Percentiles rank a stretch among this genome's conserved stretches.
These are phyloP conservation scores for Aulographum hederae DNA, from an alignment of 2,329 filamentous ascomycete genomes.

Conservation along the genomic window DNA sequence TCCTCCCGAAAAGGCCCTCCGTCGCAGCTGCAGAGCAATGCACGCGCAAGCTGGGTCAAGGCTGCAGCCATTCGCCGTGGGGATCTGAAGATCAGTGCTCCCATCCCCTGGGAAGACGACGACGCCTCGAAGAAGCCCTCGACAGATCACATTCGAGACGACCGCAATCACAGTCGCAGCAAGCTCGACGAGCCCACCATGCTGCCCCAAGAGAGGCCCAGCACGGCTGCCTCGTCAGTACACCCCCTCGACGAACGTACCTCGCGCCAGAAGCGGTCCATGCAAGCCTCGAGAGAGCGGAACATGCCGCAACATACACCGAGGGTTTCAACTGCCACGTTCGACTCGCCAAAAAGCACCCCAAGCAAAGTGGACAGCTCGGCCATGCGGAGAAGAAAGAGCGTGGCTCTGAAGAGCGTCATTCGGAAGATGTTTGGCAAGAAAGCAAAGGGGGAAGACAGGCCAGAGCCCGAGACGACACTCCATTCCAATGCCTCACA, in stretches of 20 bases:
- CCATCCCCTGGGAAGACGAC: slow-evolving; percentile 4
- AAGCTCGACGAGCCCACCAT: slow-evolving; percentile 1
- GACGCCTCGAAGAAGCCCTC: not conserved
- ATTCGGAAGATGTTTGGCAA: too few relatives aligned
- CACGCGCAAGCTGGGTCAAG: not conserved
- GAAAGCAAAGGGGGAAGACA: too few relatives aligned
- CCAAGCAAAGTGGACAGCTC: too few relatives aligned
- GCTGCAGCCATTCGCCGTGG: slow-evolving; percentile 5
- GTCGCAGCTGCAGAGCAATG: not conserved
- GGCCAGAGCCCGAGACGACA: too few relatives aligned
- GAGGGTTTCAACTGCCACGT: too few relatives aligned
- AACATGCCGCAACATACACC: too few relatives aligned
- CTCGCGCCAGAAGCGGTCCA: not conserved
- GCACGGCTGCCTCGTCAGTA: not conserved
- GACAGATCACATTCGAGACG: not conserved
- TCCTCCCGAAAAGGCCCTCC: too few relatives aligned
- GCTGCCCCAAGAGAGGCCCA: not conserved
- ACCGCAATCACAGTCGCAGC: not conserved
- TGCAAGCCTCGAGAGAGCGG: too few relatives aligned
- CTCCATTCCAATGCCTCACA: too few relatives aligned
- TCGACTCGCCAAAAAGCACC: too few relatives aligned
- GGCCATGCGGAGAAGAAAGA: too few relatives aligned
- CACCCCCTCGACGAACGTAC: not conserved
- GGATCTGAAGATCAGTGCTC: slow-evolving; percentile 4
- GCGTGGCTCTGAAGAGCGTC: too few relatives aligned